Evolutionary conservation across 371 early-diverging fungal species (phyloP).

Genomic region (Capillidium rhysosporum): DNA sequence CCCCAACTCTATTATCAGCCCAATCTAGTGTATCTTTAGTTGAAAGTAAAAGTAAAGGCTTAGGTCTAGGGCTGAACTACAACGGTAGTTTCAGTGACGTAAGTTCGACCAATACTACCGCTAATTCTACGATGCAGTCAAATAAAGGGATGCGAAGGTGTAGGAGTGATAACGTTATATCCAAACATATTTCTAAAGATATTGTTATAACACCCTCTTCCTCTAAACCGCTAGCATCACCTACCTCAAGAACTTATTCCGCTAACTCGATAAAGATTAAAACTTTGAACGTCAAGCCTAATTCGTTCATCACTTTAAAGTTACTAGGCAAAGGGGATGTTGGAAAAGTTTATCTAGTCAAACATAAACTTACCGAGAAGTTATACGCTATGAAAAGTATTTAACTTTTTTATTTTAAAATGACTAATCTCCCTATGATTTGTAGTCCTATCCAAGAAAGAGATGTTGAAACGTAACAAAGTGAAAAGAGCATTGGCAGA

Average conservation of each 20-base stretch:
- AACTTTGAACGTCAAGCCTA: conserved; percentile 58
- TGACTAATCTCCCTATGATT: neutral
- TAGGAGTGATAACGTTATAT: conserved; percentile 8
- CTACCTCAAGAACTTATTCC: conserved; percentile 35
- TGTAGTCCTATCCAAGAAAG: conserved; percentile 69
- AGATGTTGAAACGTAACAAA: conserved; percentile 91
- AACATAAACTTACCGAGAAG: conserved; percentile 59
- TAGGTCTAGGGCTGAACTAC: neutral
- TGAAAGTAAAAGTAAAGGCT: neutral
- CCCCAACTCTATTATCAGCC: neutral
- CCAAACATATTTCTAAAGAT: conserved; percentile 7
- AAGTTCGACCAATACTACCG: neutral
- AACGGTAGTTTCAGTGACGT: neutral
- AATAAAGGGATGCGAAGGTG: conserved; percentile 3
- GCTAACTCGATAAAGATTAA: conserved; percentile 60
- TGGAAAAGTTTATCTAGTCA: conserved; percentile 87
- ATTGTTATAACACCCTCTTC: conserved; percentile 12
- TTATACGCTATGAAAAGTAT: conserved; percentile 85
- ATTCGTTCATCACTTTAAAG: conserved; percentile 59
- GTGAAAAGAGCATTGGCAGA: conserved; percentile 89
- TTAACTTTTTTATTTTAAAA: conserved; percentile 4
- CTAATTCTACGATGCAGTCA: conserved; percentile 1
- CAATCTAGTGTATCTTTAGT: neutral
- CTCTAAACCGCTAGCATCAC: conserved; percentile 7
- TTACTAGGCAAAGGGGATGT: conserved; percentile 92